Evolutionary conservation across 441 rosid genomes (phyloP).

Genomic region (Euphorbia celastroides): DNA sequence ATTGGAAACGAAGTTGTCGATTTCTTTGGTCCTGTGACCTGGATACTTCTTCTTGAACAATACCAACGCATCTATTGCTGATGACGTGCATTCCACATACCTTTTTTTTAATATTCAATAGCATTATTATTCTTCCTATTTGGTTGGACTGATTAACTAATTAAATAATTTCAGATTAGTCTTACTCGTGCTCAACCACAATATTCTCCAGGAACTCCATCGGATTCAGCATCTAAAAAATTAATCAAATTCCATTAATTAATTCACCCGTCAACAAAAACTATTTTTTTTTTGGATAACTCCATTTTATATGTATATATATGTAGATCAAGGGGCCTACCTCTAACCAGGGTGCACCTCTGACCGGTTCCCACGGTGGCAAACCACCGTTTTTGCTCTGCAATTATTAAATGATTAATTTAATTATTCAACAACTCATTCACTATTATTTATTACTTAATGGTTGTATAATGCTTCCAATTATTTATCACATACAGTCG

Average conservation of each 20-base stretch:
- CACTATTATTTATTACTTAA: no score
- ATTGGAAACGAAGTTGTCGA: conserved; percentile 34
- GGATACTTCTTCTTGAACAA: conserved; percentile 52
- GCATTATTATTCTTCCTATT: neutral
- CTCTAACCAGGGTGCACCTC: conserved; percentile 62
- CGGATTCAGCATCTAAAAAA: conserved; percentile 53
- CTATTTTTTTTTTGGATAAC: no score
- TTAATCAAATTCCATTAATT: neutral
- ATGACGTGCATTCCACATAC: conserved; percentile 61
- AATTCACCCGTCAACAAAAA: neutral
- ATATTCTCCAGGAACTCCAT: conserved; percentile 60
- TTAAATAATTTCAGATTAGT: neutral
- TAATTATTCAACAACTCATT: neutral
- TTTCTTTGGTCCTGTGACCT: conserved; percentile 53
- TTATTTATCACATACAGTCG: neutral
- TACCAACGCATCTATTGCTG: conserved; percentile 46
- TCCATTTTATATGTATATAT: no score
- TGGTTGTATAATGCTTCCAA: no score
- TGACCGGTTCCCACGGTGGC: conserved; percentile 66
- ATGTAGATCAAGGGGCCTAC: conserved; percentile 22
- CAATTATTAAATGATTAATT: neutral
- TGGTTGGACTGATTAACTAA: neutral
- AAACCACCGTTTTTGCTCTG: conserved; percentile 70
- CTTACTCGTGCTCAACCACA: conserved; percentile 62
- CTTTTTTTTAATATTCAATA: conserved; percentile 2